phyloP scores from a whole-genome alignment of 2,329 filamentous ascomycete species.

The Colletotrichum sp. region DNA sequence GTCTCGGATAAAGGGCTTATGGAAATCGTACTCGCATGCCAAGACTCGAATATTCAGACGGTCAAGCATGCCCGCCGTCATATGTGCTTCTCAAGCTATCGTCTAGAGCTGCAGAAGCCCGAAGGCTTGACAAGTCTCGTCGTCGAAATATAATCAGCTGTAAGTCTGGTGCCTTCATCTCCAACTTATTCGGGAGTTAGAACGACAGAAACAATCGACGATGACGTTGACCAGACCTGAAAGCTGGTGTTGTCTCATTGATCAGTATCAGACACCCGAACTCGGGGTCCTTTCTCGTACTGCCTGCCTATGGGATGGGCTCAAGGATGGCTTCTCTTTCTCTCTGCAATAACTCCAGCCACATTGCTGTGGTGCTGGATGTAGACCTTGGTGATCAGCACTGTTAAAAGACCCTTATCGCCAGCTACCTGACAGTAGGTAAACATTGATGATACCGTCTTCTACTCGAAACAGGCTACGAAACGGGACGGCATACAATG shows the following conservation, averaged over 20 bases:
- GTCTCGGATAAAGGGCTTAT: neutral
- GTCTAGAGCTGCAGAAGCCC: accelerated
- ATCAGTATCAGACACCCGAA: neutral
- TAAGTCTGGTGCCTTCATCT: neutral
- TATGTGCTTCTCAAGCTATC: neutral
- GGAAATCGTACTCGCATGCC: neutral
- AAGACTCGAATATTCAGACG: accelerated
- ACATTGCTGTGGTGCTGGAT: neutral
- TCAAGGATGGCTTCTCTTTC: neutral
- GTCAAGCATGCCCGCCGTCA: neutral
- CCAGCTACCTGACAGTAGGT: too few species aligned
- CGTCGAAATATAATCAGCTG: neutral
- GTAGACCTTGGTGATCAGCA: neutral
- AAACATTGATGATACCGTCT: too few species aligned
- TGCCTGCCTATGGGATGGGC: neutral
- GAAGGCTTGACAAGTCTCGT: neutral
- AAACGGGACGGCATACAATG: too few species aligned
- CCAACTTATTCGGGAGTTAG: neutral
- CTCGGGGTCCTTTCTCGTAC: accelerated
- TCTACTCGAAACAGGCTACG: too few species aligned
- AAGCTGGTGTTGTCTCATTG: neutral
- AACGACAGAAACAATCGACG: neutral
- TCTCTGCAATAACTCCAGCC: neutral
- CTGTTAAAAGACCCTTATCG: neutral
- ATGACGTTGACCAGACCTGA: neutral